Base-by-base conservation (phyloP, 2,329 filamentous ascomycete species). In the Nigrospora oryzae region DNA sequence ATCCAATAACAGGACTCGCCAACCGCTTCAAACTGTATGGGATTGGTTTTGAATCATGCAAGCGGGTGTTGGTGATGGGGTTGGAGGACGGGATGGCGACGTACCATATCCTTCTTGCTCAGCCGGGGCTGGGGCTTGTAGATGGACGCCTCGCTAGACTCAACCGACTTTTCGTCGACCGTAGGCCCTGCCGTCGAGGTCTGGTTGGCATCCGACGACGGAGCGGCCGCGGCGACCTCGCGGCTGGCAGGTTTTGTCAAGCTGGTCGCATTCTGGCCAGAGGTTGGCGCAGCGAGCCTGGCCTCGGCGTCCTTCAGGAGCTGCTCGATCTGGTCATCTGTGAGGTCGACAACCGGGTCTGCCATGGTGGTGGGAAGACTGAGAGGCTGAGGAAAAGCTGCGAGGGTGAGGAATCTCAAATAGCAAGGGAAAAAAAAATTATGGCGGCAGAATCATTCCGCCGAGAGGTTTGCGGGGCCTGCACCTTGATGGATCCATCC, bases 1-100 rank as follows among this genome's bases (percentile, higher is more conserved):
- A 7, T 70, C 77, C 85, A 86, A 93, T 85, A 74, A 91, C 86
- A 86, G 79, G 78, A 75, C 75, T 40, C 75, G 74, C 67, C 70
- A 71, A 81, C 81, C 77, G 81, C 84, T 75, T 89, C 85, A 84
- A 85, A 77, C 67, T 62, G 64, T 63, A 77, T 83, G 78, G 81
- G 78, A 81, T 73, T 75, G 66, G 49, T 72, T 74, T 84, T 86
- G 90, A 86, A 80, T 91, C 86, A 88, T 79, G 63, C 40, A 67
- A 66, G 57, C 47, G 43, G 34, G n/a, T 16, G 44, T 45, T 38
- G 12, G 36, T 43, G 31, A 40, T 40, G 23, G 40, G 32, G 37
- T 38, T 38, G 2, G 19, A 45, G 37, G 31, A 16, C 12, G 43
- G 32, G 40, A 44, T 38, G 36, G 41, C 1, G 36, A 58, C 58